A percentile compares a stretch with the other conserved stretches of the same genome.
Evolutionary conservation across 345 rosid species (phyloP).

Genomic region (Brassica rapa): DNA sequence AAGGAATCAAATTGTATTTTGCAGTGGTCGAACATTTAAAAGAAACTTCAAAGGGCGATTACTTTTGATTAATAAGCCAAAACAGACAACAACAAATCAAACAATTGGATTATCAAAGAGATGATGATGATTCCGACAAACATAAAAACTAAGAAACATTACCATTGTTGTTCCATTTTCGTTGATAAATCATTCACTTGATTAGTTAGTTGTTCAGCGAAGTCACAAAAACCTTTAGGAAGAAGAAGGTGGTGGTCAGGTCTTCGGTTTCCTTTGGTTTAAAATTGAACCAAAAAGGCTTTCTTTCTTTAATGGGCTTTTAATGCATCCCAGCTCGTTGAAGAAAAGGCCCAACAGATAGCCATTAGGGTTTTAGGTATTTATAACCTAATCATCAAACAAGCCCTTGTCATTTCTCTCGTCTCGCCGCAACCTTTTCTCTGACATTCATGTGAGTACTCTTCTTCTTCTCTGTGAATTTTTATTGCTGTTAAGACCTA

Average conservation of each 20-base stretch:
- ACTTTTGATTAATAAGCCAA: too few relatives aligned
- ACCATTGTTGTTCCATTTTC: conserved; percentile 3
- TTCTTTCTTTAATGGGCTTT: not conserved
- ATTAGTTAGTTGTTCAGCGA: not conserved
- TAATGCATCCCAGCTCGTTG: not conserved
- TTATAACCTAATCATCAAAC: not conserved
- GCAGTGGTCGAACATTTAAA: not conserved
- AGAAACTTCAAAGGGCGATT: too few relatives aligned
- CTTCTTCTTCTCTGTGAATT: not conserved
- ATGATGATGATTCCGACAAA: not conserved
- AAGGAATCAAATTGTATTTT: not conserved
- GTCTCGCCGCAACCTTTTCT: conserved; percentile 8
- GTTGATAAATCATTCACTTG: not conserved
- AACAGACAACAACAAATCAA: not conserved
- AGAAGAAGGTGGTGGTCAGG: not conserved
- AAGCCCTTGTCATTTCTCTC: not conserved
- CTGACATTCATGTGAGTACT: conserved; percentile 17
- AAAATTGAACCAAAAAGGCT: not conserved
- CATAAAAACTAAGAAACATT: not conserved
- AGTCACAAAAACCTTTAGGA: not conserved
- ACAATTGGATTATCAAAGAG: not conserved
- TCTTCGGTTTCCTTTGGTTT: not conserved
- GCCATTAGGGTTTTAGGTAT: conserved; percentile 9
- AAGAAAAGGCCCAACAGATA: not conserved
- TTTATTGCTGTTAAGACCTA: not conserved